Base-by-base conservation (phyloP, 78 protist genomes). In the Dictyostelium discoideum region DNA sequence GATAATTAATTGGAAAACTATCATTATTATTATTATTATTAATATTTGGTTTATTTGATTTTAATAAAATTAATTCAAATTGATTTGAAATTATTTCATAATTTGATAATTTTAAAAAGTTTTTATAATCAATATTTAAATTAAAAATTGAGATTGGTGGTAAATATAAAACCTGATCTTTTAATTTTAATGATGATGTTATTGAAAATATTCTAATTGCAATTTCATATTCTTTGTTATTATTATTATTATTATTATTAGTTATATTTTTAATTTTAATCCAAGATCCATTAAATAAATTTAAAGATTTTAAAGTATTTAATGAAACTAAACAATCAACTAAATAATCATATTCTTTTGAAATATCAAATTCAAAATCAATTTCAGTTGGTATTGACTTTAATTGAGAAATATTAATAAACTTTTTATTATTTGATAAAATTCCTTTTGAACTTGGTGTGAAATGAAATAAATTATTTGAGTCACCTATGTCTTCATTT, bases 61-160 rank as follows among this genome's bases (percentile, higher is more conserved):
- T 82, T 40, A 29, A 44, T 40, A 26, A 50, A 29, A 24, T 40
- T 40, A 77, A 18, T 16, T 46, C 84, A 11, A 79, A n/a, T 79
- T 40, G 39, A 9, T n/a, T 20, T 79, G 63, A 44, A 3, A 46
- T 44, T 16, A 44, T 20, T 44, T 79, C 67, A n/a, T 44, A 1
- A n/a, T 79, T 79, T n/a, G 63, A 44, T 46, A 79, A 4, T 44
- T 79, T 39, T 44, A 79, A 44, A 16, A 46, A 22, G 26, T 18
- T 22, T 44, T 39, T 44, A 44, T n/a, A n/a, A 44, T 11, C 63
- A 44, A 79, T 20, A 42, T 72, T 67, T 48, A 89, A 69, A 89
- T 89, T 89, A 48, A 80, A 89, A 42, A 81, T 40, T 24, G 86
- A 81, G 2, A 89, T 7, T 32, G 94, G 94, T 80, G 94, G 65